Evolutionary conservation across 2,329 filamentous ascomycete genomes (phyloP).

Genomic region (Beauveria caledonica): DNA sequence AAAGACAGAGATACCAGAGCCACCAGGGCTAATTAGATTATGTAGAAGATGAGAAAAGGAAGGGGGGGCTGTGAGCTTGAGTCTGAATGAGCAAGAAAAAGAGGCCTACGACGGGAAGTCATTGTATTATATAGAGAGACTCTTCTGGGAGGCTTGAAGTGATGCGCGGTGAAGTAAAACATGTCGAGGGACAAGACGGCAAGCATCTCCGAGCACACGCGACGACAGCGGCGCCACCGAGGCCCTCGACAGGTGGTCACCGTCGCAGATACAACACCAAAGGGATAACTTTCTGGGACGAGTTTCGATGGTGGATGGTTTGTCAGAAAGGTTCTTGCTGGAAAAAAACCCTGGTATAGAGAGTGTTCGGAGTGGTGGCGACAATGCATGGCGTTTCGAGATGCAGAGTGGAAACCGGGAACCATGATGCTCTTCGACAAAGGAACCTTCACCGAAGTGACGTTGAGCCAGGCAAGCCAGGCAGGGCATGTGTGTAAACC

Average conservation of each 20-base stretch:
- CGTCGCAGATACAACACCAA: neutral
- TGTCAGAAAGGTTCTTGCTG: neutral
- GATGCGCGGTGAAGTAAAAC: neutral
- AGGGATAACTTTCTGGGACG: neutral
- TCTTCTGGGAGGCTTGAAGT: neutral
- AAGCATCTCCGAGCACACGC: neutral
- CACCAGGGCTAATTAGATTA: constrained; percentile 9
- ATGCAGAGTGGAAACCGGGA: neutral
- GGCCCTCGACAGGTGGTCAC: neutral
- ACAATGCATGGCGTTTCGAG: neutral
- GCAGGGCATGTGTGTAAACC: neutral
- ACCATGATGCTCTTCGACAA: no score
- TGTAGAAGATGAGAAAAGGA: neutral
- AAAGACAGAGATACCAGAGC: constrained; percentile 9
- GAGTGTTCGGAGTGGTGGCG: neutral
- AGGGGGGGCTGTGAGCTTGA: neutral
- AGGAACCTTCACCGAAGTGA: no score
- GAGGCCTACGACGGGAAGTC: neutral
- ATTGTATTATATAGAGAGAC: neutral
- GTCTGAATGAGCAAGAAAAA: constrained; percentile 6
- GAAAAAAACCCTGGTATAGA: neutral
- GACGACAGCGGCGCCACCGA: neutral
- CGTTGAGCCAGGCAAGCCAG: no score
- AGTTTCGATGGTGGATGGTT: constrained; percentile 1
- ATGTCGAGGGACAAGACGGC: neutral